phyloP scores from a whole-genome alignment of 108 stramenopile genomes.

The Pseudonitzschia pungens region DNA sequence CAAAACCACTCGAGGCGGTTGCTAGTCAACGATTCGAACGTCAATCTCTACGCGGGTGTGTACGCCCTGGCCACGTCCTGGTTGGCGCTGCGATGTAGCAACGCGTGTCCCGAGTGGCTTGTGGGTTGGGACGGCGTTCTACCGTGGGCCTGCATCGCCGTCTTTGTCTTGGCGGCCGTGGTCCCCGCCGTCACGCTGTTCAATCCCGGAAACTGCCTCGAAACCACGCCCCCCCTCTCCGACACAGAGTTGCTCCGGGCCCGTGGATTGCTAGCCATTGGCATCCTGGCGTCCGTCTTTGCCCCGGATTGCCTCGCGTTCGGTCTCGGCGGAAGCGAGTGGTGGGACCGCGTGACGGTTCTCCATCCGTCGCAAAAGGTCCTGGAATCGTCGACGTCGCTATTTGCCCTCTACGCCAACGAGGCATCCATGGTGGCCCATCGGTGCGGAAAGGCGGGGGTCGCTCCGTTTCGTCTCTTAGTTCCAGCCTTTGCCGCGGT shows the following conservation, averaged over 20 bases:
- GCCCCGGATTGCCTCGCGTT: constrained; percentile 34
- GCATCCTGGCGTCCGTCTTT: constrained; percentile 38
- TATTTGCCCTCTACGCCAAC: constrained; percentile 39
- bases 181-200: constrained; percentile 28
- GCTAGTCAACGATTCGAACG: constrained; percentile 27
- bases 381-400: constrained; percentile 37
- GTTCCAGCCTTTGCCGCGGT: constrained; percentile 37
- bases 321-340: constrained; percentile 22
- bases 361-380: constrained; percentile 28
- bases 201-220: constrained; percentile 5
- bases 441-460: constrained; percentile 31
- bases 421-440: constrained; percentile 41
- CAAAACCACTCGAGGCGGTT: constrained; percentile 18
- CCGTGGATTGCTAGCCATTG: constrained; percentile 34
- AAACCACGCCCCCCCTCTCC: constrained; percentile 18
- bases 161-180: constrained; percentile 25
- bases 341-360: constrained; percentile 34
- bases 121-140: constrained; percentile 14
- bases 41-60: constrained; percentile 28
- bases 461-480: constrained; percentile 26
- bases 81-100: constrained; percentile 35
- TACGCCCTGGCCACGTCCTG: constrained; percentile 25
- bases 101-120: constrained; percentile 28
- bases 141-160: constrained; percentile 15
- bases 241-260: constrained; percentile 37